These are phyloP conservation scores for Colletotrichum theobromicola DNA, from an alignment of 2,329 filamentous ascomycete genomes.

Conservation along the genomic window DNA sequence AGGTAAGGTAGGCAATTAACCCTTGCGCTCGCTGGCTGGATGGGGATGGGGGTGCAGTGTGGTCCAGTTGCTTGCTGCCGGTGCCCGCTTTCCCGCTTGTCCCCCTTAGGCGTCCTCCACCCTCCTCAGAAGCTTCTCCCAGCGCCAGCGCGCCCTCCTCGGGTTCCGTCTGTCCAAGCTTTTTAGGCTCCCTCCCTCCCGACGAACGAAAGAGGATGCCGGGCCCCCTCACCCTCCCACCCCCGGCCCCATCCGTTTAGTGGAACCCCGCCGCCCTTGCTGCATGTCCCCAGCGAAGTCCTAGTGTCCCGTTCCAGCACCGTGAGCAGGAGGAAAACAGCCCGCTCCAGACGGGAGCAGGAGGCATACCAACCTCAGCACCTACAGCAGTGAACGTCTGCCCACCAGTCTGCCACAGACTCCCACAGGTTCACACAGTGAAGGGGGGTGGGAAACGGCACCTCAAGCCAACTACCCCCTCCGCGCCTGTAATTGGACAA, in stretches of 20 bases:
- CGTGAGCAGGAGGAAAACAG: no score
- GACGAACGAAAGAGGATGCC: background rate
- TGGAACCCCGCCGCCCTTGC: constrained; percentile 16
- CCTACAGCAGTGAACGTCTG: no score
- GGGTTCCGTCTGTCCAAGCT: constrained; percentile 18
- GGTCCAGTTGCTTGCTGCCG: background rate
- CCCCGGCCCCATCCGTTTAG: constrained; percentile 16
- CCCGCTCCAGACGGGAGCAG: no score
- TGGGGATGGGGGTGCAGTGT: background rate
- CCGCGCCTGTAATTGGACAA: background rate
- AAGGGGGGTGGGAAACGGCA: background rate
- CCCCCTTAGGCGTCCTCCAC: background rate
- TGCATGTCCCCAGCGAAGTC: background rate
- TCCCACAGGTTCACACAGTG: background rate
- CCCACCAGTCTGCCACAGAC: background rate
- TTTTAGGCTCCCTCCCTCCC: constrained; percentile 12
- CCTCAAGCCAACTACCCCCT: background rate
- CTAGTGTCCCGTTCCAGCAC: background rate
- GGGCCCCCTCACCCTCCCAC: constrained; percentile 16
- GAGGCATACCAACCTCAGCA: no score
- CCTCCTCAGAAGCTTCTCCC: background rate
- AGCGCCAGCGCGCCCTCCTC: background rate
- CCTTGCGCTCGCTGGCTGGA: no score
- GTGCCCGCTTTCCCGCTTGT: background rate
- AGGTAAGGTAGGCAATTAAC: no score